These are phyloP conservation scores for Penicillium sp. DNA, from an alignment of 2,329 filamentous ascomycete species.

Conservation along the genomic window DNA sequence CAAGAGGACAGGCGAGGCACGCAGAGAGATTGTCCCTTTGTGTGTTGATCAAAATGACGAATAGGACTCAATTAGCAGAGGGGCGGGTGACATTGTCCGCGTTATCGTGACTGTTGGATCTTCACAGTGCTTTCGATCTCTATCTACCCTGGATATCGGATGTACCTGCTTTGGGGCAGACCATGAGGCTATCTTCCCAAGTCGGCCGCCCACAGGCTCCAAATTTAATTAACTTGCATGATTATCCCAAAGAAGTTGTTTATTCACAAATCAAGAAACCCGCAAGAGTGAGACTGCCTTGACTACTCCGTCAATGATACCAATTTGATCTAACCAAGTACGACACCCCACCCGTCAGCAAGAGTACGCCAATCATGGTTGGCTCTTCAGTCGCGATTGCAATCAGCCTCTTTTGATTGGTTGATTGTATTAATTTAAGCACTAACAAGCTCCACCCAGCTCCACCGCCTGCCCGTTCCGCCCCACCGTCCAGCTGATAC, in stretches of 20 bases:
- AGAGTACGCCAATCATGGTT: not conserved
- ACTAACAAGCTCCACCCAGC: constrained; percentile 2
- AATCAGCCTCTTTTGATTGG: constrained; percentile 17
- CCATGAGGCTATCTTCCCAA: constrained; percentile 12
- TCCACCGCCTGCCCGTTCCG: not conserved
- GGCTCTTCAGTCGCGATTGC: constrained; percentile 1
- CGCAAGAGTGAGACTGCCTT: not conserved
- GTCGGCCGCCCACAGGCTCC: constrained; percentile 4
- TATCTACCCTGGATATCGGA: not conserved
- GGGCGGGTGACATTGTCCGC: not conserved
- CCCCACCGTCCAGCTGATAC: constrained; percentile 7
- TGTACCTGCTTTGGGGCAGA: constrained; percentile 10
- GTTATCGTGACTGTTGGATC: not conserved
- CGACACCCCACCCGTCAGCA: not conserved
- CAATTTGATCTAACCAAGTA: not conserved
- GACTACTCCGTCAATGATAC: not conserved
- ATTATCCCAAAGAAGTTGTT: not conserved
- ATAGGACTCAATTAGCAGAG: not conserved
- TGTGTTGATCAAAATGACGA: not conserved
- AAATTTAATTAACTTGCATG: not conserved
- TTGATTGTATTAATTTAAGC: constrained; percentile 13
- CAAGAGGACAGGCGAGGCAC: not conserved
- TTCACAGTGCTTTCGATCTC: too few relatives aligned
- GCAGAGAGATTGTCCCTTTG: not conserved
- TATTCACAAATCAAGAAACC: not conserved